Evolutionary conservation across 257 asterid species (phyloP).

Genomic region (Prunella vulgaris): DNA sequence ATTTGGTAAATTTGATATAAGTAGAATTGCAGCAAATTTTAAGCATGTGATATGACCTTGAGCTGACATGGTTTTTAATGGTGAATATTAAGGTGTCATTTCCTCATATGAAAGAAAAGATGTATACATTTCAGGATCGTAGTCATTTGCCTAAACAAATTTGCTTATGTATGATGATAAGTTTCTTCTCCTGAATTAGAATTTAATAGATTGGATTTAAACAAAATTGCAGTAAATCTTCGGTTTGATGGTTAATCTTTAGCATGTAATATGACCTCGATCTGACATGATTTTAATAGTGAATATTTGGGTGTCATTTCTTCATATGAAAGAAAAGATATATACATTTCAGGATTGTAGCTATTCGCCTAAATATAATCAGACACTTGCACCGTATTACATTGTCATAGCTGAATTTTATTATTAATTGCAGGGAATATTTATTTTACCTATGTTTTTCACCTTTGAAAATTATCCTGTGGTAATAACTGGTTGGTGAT

Average conservation of each 20-base stretch:
- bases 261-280: too few relatives aligned
- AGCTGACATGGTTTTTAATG: neutral
- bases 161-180: too few relatives aligned
- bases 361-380: too few relatives aligned
- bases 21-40: neutral
- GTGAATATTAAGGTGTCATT: neutral
- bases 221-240: too few relatives aligned
- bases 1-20: neutral
- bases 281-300: too few relatives aligned
- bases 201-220: too few relatives aligned
- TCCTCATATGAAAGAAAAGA: too few relatives aligned
- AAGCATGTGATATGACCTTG: neutral
- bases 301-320: too few relatives aligned
- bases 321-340: too few relatives aligned
- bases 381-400: neutral
- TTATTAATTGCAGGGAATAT: neutral
- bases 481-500: constrained; percentile 44
- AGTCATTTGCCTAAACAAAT: neutral
- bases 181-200: too few relatives aligned
- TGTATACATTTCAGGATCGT: neutral
- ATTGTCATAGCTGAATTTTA: neutral
- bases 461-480: neutral
- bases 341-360: too few relatives aligned
- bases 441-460: constrained; percentile 1
- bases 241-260: too few relatives aligned